Evolutionary conservation across 2,329 filamentous ascomycete species (phyloP), one percentile per base, ranked within the genome.

Genomic region (Aureobasidium namibiae): DNA sequence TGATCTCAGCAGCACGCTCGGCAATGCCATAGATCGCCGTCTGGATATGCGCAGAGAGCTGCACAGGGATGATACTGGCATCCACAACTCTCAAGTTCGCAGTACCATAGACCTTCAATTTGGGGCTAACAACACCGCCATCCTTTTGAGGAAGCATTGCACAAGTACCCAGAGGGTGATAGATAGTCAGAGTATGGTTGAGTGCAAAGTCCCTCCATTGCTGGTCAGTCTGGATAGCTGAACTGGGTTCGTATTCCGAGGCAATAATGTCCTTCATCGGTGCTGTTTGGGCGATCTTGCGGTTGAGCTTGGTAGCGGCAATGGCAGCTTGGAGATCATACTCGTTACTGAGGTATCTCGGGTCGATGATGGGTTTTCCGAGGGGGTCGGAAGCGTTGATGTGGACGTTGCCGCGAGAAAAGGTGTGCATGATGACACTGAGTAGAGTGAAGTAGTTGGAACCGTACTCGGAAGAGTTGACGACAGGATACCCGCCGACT

Each of bases 401-500:
- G 63, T 72, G 69, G 1, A 70, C 66, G 2, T 63, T 65, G 3
- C 68, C 67, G 1, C 68, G 63, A 2, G 67, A 69, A 7, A 70
- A 56, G 2, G 67, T 66, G 24, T 68, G 66, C 49, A 53, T 53
- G 1, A 74, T 63, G 3, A 66, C 66, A n/a, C 67, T 68, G 31
- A 73, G 71, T 0, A 68, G 65, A 10, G 60, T 67, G 0, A 67
- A 46, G 26, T 74, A 69, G 26, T 44, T 56, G 24, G 52, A 39
- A 18, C 52, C 39, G 39, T 56, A 42, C 18, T 44, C 26, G 1
- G 39, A 33, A 6, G 38, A 44, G 39, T 44, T 39, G 3, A 14
- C 52, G 13, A 38, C 16, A 2, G 70, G 69, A 60, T 73, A 73
- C 11, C 73, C 71, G 62, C 72, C 72, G 41, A 69, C 62, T 16